These are phyloP conservation scores for Lachancea kluyveri DNA, from an alignment of 805 yeast genomes.

Conservation along the genomic window DNA sequence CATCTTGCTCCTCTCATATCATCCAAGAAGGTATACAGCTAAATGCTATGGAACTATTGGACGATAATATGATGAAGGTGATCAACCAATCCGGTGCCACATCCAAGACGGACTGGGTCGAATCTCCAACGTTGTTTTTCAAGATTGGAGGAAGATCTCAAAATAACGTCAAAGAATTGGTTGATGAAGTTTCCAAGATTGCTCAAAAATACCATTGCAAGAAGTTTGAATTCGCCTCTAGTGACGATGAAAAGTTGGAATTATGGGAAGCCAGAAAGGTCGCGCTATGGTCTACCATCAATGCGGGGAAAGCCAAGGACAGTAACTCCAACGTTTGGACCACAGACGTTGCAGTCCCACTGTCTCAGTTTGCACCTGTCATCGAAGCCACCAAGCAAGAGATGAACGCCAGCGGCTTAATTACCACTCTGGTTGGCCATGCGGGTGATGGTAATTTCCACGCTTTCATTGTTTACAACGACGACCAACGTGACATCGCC, in stretches of 20 bases:
- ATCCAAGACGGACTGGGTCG: slow-evolving; percentile 45
- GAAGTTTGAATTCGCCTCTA: slow-evolving; percentile 57
- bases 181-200: slow-evolving; percentile 42
- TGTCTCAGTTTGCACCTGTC: slow-evolving; percentile 58
- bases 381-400: slow-evolving; percentile 57
- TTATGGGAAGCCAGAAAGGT: slow-evolving; percentile 76
- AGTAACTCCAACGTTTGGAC: slow-evolving; percentile 56
- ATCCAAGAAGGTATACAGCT: slow-evolving; percentile 58
- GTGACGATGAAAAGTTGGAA: slow-evolving; percentile 55
- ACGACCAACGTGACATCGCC: slow-evolving; percentile 41
- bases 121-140: slow-evolving; percentile 55
- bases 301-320: slow-evolving; percentile 49
- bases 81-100: slow-evolving; percentile 52
- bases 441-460: slow-evolving; percentile 85
- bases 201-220: slow-evolving; percentile 49
- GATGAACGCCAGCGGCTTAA: slow-evolving; percentile 44
- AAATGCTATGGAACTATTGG: slow-evolving; percentile 72
- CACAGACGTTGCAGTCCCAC: slow-evolving; percentile 81
- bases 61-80: slow-evolving; percentile 63
- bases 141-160: slow-evolving; percentile 53
- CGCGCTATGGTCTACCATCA: slow-evolving; percentile 58
- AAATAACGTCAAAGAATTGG: slow-evolving; percentile 37
- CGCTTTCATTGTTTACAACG: slow-evolving; percentile 53
- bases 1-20: slow-evolving; percentile 57
- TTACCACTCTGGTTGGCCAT: slow-evolving; percentile 66